A percentile compares a stretch with the other conserved stretches of the same genome.
Conservation (phyloP, 2,329 filamentous ascomycete species). For the Sporothrix euskadiensis region DNA sequence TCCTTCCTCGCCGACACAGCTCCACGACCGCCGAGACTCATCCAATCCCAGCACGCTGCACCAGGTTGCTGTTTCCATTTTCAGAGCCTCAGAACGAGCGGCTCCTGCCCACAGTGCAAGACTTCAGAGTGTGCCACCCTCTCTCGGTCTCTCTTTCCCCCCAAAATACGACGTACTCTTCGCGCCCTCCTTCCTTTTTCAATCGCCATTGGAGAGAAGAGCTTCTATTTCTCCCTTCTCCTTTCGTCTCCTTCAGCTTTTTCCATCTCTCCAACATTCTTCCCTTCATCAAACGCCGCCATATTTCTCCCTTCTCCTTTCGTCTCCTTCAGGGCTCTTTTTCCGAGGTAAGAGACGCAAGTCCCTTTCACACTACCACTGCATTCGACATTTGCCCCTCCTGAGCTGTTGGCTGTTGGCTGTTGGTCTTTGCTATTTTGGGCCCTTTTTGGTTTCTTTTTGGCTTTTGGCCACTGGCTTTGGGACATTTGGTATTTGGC, state of each 20-base stretch:
- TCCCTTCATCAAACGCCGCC: background rate
- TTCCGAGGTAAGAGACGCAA: slow-evolving; percentile 6
- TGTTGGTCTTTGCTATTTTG: background rate
- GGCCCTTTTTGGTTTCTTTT: background rate
- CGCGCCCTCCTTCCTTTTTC: slow-evolving; percentile 1
- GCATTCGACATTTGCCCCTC: background rate
- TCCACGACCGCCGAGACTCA: slow-evolving; percentile 18
- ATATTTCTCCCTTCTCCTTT: too few species aligned
- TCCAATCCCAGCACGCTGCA: slow-evolving; percentile 14
- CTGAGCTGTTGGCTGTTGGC: background rate
- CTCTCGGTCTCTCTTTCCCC: background rate
- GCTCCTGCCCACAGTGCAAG: slow-evolving; percentile 1
- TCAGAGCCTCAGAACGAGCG: slow-evolving; percentile 8
- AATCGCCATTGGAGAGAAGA: background rate
- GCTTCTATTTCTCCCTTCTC: background rate
- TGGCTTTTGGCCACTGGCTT: background rate
- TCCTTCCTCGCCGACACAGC: slow-evolving; percentile 1
- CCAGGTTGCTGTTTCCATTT: slow-evolving; percentile 10
- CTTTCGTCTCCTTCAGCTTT: background rate
- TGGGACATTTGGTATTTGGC: background rate
- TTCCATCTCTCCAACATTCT: background rate
- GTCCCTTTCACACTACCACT: background rate
- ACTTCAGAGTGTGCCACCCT: background rate
- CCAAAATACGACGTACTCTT: background rate
- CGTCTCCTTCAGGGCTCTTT: too few species aligned